Conservation (phyloP, 2,329 filamentous ascomycete species). For the Epichloe aotearoae region DNA sequence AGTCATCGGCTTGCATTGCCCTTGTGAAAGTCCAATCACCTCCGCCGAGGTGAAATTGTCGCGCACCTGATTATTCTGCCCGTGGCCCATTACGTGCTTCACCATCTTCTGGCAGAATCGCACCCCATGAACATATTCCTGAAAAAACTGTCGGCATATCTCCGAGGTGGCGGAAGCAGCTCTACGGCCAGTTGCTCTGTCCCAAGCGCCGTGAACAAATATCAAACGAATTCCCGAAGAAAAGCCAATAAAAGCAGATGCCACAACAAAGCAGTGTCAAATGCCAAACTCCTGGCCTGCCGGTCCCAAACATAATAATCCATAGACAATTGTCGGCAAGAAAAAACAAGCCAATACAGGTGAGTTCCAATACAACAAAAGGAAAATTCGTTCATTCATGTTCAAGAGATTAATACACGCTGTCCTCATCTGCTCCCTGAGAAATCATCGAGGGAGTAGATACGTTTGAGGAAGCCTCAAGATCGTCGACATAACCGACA, state of each 20-base stretch:
- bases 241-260: conserved; percentile 9
- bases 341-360: neutral
- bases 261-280: conserved; percentile 21
- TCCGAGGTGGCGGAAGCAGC: conserved; percentile 9
- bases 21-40: conserved; percentile 17
- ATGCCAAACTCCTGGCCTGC: conserved; percentile 7
- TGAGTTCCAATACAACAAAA: neutral
- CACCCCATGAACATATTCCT: conserved; percentile 9
- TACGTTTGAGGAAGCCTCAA: conserved; percentile 54
- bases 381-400: conserved; percentile 34
- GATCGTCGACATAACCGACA: conserved; percentile 83
- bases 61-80: conserved; percentile 11
- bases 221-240: conserved; percentile 11
- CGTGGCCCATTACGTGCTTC: conserved; percentile 13
- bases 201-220: conserved; percentile 23
- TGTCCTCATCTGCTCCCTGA: conserved; percentile 57
- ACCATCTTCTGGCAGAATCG: conserved; percentile 14
- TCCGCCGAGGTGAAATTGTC: conserved; percentile 12
- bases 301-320: neutral
- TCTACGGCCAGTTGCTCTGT: conserved; percentile 22
- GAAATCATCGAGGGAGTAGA: conserved; percentile 61
- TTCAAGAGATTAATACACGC: conserved; percentile 48
- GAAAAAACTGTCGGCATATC: conserved; percentile 7
- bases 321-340: neutral
- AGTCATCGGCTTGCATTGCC: conserved; percentile 32